Percentiles rank a stretch among this genome's conserved stretches.
Evolutionary conservation across 1,139 yeast genomes (phyloP).

Genomic region (Lodderomyces beijingensis): DNA sequence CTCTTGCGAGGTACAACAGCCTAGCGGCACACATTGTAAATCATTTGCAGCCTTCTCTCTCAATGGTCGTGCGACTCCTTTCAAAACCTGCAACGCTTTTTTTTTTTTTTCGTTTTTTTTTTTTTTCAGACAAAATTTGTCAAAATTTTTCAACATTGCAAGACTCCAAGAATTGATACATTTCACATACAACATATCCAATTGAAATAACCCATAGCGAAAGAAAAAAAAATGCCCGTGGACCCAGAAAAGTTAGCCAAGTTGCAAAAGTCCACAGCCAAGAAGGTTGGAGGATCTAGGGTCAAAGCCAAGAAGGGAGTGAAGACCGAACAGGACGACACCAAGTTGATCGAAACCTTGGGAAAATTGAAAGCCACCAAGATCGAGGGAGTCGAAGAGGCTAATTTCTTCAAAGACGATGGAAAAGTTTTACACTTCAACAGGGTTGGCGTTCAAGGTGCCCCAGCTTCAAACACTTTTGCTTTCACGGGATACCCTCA

Average conservation of each 20-base stretch:
- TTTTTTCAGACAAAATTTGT: too few species aligned
- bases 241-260: slow-evolving; percentile 87
- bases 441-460: slow-evolving; percentile 93
- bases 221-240: too few species aligned
- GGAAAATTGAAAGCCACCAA: slow-evolving; percentile 88
- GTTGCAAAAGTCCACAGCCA: slow-evolving; percentile 66
- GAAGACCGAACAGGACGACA: slow-evolving; percentile 75
- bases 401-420: slow-evolving; percentile 95
- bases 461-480: slow-evolving; percentile 86
- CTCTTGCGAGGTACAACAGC: too few species aligned
- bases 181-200: too few species aligned
- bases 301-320: slow-evolving; percentile 67
- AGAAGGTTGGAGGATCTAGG: slow-evolving; percentile 89
- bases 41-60: too few species aligned
- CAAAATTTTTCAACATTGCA: too few species aligned
- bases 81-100: too few species aligned
- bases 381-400: slow-evolving; percentile 89
- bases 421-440: slow-evolving; percentile 95
- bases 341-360: slow-evolving; percentile 86
- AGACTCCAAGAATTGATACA: too few species aligned
- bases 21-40: too few species aligned
- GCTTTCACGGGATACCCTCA: slow-evolving; percentile 95
- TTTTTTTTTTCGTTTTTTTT: too few species aligned
- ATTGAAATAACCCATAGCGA: too few species aligned
- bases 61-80: too few species aligned